phyloP scores from a whole-genome alignment of 2,329 filamentous ascomycete species.

The Nigrospora sphaerica region DNA sequence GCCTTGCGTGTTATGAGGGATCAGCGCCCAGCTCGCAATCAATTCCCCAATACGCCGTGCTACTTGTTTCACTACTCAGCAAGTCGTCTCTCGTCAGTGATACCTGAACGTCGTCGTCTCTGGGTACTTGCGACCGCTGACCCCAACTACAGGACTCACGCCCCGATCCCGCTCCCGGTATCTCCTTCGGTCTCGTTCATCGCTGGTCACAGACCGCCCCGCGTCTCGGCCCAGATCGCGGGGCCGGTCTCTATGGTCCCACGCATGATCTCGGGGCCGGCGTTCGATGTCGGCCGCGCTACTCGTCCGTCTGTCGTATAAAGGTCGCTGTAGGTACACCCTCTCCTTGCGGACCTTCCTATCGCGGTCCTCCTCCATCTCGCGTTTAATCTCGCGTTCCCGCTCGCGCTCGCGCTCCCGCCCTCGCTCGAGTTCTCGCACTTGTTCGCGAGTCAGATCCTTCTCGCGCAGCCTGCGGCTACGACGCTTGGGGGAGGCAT shows the following conservation, averaged over 20 bases:
- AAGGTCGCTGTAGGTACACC: constrained; percentile 16
- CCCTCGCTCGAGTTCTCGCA: constrained; percentile 14
- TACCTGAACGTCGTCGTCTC: too few relatives aligned
- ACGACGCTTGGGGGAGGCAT: constrained; percentile 13
- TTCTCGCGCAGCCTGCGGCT: constrained; percentile 5
- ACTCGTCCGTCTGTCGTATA: constrained; percentile 17
- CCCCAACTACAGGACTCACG: constrained; percentile 10
- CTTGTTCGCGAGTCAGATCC: constrained; percentile 9
- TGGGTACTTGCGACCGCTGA: constrained; percentile 20
- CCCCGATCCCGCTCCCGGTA: constrained; percentile 13
- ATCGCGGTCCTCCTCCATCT: constrained; percentile 14
- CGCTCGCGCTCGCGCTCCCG: constrained; percentile 15
- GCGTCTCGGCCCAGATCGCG: constrained; percentile 1
- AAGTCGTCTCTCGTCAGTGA: too few relatives aligned
- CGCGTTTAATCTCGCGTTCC: constrained; percentile 4
- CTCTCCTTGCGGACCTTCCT: constrained; percentile 15
- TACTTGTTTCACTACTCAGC: too few relatives aligned
- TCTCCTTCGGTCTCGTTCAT: constrained; percentile 17
- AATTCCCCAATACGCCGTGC: too few relatives aligned
- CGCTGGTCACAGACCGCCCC: constrained; percentile 16
- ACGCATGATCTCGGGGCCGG: constrained; percentile 13
- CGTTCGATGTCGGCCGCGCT: constrained; percentile 21
- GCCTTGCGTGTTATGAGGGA: too few relatives aligned
- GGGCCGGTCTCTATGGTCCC: constrained; percentile 13
- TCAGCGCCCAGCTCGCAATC: too few relatives aligned